Conservation (phyloP, 1,284 basidiomycete species). For the Ceratobasidium sp. region DNA sequence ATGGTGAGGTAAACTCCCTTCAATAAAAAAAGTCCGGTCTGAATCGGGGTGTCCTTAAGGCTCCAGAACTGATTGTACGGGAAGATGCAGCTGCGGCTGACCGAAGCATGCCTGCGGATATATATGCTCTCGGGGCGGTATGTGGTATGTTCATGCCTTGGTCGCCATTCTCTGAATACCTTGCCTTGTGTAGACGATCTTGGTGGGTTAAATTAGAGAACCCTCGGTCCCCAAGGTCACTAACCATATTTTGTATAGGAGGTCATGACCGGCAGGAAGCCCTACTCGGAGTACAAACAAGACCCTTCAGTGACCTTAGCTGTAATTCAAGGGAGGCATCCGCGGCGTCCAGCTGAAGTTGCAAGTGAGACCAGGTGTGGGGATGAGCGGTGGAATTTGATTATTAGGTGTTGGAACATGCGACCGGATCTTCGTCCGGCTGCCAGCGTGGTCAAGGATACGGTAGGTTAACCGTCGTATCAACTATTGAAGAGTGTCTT, state of each 20-base stretch:
- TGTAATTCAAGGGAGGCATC: not conserved
- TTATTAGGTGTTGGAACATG: not conserved
- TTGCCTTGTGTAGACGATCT: not conserved
- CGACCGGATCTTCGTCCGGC: not conserved
- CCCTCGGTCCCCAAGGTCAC: not conserved
- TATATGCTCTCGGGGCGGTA: conserved; percentile 25
- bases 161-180: not conserved
- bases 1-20: not conserved
- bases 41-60: not conserved
- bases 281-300: not conserved
- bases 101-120: not conserved
- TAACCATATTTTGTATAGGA: not conserved
- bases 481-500: no score
- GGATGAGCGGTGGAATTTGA: not conserved
- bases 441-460: no score
- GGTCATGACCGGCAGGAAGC: not conserved
- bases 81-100: not conserved
- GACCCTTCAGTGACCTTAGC: not conserved
- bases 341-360: not conserved
- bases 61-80: not conserved
- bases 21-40: not conserved
- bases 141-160: not conserved
- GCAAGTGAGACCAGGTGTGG: not conserved
- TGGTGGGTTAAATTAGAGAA: not conserved
- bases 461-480: no score